Percentiles rank a stretch among this genome's conserved stretches.
Conservation (phyloP, 306 rosid species). For the Argentina anserina region DNA sequence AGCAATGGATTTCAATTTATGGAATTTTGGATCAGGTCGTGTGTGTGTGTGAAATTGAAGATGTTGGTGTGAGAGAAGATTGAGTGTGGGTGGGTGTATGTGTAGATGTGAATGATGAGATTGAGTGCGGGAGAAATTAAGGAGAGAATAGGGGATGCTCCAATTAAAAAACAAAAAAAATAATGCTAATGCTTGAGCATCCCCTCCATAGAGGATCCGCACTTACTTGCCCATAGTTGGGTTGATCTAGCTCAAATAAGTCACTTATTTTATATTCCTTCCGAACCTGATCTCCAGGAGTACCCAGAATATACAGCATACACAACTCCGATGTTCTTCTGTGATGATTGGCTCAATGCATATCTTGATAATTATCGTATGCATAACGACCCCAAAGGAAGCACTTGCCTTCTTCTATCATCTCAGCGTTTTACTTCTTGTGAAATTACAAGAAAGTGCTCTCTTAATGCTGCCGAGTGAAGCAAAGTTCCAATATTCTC, state of each 20-base stretch:
- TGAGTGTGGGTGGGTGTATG: too few species aligned
- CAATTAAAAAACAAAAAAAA: too few species aligned
- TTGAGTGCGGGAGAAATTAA: too few species aligned
- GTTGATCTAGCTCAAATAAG: background rate
- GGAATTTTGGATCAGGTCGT: too few species aligned
- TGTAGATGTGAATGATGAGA: too few species aligned
- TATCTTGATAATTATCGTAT: slow-evolving; percentile 76
- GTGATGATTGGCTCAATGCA: slow-evolving; percentile 93
- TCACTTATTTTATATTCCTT: slow-evolving; percentile 29
- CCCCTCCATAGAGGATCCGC: too few species aligned
- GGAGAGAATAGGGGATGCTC: too few species aligned
- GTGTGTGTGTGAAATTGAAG: too few species aligned
- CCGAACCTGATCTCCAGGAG: slow-evolving; percentile 51
- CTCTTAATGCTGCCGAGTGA: slow-evolving; percentile 3
- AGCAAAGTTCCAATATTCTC: background rate
- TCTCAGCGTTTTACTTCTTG: background rate
- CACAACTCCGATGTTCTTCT: slow-evolving; percentile 63
- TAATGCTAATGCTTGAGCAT: too few species aligned
- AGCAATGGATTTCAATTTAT: too few species aligned
- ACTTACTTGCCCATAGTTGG: background rate
- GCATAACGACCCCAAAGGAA: slow-evolving; percentile 47
- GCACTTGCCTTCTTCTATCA: background rate
- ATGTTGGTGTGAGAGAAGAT: too few species aligned
- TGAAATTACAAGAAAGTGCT: background rate
- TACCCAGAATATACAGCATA: slow-evolving; percentile 79